phyloP scores from a whole-genome alignment of 2,329 filamentous ascomycete genomes.

The Mycosphaerella sp. region DNA sequence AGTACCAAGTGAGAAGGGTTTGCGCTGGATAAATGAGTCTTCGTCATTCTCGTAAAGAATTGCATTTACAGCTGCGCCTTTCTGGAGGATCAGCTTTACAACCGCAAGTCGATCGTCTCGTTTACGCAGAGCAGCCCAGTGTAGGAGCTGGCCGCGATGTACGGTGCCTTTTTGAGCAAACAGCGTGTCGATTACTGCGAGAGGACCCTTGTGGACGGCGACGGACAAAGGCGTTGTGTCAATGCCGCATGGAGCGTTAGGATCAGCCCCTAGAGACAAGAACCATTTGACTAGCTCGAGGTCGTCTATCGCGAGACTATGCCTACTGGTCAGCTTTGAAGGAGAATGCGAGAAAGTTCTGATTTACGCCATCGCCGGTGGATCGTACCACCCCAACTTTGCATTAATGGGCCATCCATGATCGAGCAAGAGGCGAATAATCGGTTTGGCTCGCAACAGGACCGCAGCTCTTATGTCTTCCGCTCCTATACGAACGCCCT shows the following conservation, averaged over 20 bases:
- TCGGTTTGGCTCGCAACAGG: neutral
- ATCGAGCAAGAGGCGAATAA: constrained; percentile 3
- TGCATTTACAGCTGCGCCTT: constrained; percentile 5
- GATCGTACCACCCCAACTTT: constrained; percentile 6
- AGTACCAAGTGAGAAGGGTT: constrained; percentile 7
- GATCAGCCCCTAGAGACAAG: constrained; percentile 13
- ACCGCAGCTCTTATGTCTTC: constrained; percentile 1
- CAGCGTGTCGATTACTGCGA: constrained; percentile 12
- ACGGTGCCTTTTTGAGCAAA: constrained; percentile 8
- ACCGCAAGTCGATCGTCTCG: constrained; percentile 3
- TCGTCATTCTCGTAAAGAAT: constrained; percentile 8
- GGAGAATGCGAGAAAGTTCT: neutral
- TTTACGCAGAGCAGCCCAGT: constrained; percentile 10
- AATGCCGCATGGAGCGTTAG: constrained; percentile 14
- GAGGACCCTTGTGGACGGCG: constrained; percentile 8
- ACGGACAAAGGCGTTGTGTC: constrained; percentile 15
- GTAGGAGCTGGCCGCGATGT: constrained; percentile 13
- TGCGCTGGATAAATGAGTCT: constrained; percentile 3
- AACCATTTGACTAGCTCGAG: constrained; percentile 12
- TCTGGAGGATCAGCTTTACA: constrained; percentile 6
- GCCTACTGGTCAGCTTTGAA: neutral
- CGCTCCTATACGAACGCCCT: constrained; percentile 1
- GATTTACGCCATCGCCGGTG: constrained; percentile 4
- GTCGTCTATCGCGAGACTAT: constrained; percentile 4
- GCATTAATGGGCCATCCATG: constrained; percentile 9